phyloP scores from a whole-genome alignment of 2,329 filamentous ascomycete genomes.

The Trichoderma sp. region DNA sequence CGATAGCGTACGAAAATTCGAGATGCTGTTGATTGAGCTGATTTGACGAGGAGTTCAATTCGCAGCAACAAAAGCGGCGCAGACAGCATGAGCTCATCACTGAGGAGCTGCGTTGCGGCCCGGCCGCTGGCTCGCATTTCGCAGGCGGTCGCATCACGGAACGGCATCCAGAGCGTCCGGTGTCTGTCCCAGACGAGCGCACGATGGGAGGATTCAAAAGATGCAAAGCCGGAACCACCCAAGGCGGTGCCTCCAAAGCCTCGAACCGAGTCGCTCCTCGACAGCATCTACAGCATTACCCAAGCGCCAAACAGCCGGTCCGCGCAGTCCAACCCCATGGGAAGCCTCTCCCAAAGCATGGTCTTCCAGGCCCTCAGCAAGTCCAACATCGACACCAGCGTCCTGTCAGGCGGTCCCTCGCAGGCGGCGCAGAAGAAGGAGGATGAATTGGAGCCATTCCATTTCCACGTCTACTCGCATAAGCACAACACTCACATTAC shows the following conservation, averaged over 20 bases:
- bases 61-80: conserved; percentile 28
- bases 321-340: conserved; percentile 35
- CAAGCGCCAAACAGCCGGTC: conserved; percentile 25
- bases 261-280: conserved; percentile 35
- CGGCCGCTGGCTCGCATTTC: conserved; percentile 37
- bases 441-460: conserved; percentile 64
- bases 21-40: neutral
- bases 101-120: conserved; percentile 46
- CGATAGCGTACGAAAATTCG: conserved; percentile 18
- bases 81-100: conserved; percentile 47
- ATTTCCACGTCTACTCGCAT: conserved; percentile 82
- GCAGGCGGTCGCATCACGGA: conserved; percentile 28
- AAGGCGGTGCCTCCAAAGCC: conserved; percentile 30
- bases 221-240: conserved; percentile 27
- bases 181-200: conserved; percentile 44
- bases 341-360: conserved; percentile 40
- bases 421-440: conserved; percentile 33
- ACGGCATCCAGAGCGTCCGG: conserved; percentile 31
- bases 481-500: conserved; percentile 98
- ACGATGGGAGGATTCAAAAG: conserved; percentile 31
- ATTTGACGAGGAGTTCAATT: neutral
- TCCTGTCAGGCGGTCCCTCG: conserved; percentile 29
- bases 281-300: conserved; percentile 37
- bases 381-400: conserved; percentile 37
- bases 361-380: conserved; percentile 43